phyloP scores from a whole-genome alignment of 2,329 filamentous ascomycete genomes.

The Pseudomassariella vexata region DNA sequence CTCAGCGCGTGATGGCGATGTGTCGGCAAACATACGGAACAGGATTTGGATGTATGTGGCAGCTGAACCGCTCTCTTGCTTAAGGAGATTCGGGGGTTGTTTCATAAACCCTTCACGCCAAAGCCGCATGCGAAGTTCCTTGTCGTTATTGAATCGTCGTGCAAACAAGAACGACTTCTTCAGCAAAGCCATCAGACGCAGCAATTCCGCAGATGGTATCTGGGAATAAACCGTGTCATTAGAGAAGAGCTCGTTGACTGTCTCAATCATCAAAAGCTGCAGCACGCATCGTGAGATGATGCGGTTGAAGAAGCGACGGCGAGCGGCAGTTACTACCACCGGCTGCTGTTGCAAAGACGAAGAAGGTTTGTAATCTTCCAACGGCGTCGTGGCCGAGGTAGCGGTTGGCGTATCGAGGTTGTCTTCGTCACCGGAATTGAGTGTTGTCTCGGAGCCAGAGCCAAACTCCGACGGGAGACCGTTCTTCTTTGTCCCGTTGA shows the following conservation, averaged over 20 bases:
- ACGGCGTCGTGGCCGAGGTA: slow-evolving; percentile 35
- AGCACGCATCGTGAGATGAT: slow-evolving; percentile 98
- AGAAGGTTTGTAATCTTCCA: slow-evolving; percentile 85
- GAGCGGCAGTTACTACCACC: slow-evolving; percentile 85
- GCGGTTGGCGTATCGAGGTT: slow-evolving; percentile 12
- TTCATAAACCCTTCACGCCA: slow-evolving; percentile 99
- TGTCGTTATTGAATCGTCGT: slow-evolving; percentile 95
- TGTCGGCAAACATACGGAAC: slow-evolving; percentile 95
- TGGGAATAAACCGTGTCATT: slow-evolving; percentile 92
- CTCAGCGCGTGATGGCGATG: slow-evolving; percentile 72
- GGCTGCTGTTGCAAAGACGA: slow-evolving; percentile 78
- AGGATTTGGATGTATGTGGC: slow-evolving; percentile 94
- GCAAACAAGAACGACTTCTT: slow-evolving; percentile 97
- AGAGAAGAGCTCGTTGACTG: slow-evolving; percentile 96
- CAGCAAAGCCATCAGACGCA: slow-evolving; percentile 86
- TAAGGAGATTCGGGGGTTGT: slow-evolving; percentile 93
- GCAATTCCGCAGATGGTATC: slow-evolving; percentile 83
- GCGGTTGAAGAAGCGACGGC: slow-evolving; percentile 94
- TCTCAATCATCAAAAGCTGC: slow-evolving; percentile 98
- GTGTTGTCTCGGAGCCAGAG: slow-evolving; percentile 25
- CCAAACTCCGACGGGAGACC: slow-evolving; percentile 27
- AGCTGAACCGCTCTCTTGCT: slow-evolving; percentile 90
- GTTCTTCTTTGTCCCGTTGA: slow-evolving; percentile 47
- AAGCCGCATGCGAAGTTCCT: slow-evolving; percentile 86
- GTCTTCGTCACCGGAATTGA: slow-evolving; percentile 14